Evolutionary conservation across 371 early-diverging fungal genomes (phyloP), one percentile per base, ranked within the genome.

Genomic region (Zopfochytrium polystomum): DNA sequence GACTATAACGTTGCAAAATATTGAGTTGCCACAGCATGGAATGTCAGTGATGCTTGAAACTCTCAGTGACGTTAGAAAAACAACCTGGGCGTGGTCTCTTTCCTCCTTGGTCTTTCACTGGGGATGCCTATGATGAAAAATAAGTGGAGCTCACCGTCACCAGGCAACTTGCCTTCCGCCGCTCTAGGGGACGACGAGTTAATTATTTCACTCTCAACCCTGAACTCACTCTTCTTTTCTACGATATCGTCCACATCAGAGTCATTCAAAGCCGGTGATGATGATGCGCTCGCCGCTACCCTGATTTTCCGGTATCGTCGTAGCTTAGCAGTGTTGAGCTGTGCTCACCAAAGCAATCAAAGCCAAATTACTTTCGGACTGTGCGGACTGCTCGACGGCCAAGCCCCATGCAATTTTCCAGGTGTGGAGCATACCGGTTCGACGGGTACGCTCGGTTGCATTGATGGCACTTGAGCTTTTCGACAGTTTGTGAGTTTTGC

Each of bases 361-460:
- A 1, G 42, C 13, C 26, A 27, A 42, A n/a, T 20, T 26, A 63
- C 85, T 65, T 61, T 42, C 77, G 83, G 4, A 84, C 85, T 11
- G 82, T 83, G 34, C 89, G 69, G 2, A 85, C 63, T 22, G 82
- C 72, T 65, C 91, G 72, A 50, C 92, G 87, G 25, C 88, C 82
- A 32, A 93, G 67, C 2, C 92, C 92, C 52, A 93, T 75, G 72
- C 94, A 93, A 61, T 91, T 92, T 71, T 92, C 92, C 53, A 93
- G 71, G 72, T 92, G 92, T 23, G 90, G 82, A 0, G 92, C 91
- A 66, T 89, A 93, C 60, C 92, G 77, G 31, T 83, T 79, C 15
- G 90, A 83, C n/a, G 92, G 88, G 70, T 83, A 88, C 29, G 78
- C 70, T 33, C 82, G 81, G 58, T 81, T 78, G 74, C 94, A 93